Conservation (phyloP, 2,329 filamentous ascomycete genomes). For the Colletotrichum theobromicola region DNA sequence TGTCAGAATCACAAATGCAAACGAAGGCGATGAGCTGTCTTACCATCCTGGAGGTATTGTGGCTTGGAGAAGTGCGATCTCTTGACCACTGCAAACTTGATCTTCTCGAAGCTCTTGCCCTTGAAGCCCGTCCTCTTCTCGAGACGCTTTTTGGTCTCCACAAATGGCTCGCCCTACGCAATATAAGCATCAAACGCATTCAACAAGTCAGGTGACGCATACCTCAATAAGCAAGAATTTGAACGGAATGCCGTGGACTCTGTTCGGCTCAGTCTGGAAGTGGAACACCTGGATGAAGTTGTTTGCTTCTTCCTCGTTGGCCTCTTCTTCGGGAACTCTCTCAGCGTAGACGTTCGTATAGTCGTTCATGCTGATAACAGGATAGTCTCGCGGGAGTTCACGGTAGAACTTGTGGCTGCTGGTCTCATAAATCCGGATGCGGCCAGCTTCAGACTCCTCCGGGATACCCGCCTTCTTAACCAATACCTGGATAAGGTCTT, state of each 20-base stretch:
- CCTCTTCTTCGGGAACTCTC: slow-evolving; percentile 75
- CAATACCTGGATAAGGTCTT: slow-evolving; percentile 77
- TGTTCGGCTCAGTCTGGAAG: slow-evolving; percentile 87
- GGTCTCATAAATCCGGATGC: slow-evolving; percentile 82
- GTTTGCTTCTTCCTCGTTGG: slow-evolving; percentile 54
- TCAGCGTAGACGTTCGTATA: slow-evolving; percentile 85
- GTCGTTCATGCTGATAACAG: slow-evolving; percentile 84
- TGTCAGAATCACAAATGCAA: neutral
- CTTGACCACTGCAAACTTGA: slow-evolving; percentile 88
- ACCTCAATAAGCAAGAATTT: slow-evolving; percentile 85
- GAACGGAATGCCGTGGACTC: slow-evolving; percentile 89
- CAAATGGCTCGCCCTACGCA: slow-evolving; percentile 78
- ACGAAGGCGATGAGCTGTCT: slow-evolving; percentile 34
- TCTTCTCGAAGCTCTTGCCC: slow-evolving; percentile 98
- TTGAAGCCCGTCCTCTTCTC: slow-evolving; percentile 93
- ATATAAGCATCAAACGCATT: neutral
- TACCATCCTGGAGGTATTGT: slow-evolving; percentile 87
- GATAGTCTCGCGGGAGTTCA: slow-evolving; percentile 71
- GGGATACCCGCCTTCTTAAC: slow-evolving; percentile 82
- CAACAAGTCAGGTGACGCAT: slow-evolving; percentile 33
- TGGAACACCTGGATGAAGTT: slow-evolving; percentile 83
- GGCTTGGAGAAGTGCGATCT: slow-evolving; percentile 77
- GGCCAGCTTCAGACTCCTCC: slow-evolving; percentile 71
- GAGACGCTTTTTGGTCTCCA: slow-evolving; percentile 91
- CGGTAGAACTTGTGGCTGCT: slow-evolving; percentile 86